Conservation (phyloP, 2,329 filamentous ascomycete genomes). For the Chrysosporium queenslandicum region DNA sequence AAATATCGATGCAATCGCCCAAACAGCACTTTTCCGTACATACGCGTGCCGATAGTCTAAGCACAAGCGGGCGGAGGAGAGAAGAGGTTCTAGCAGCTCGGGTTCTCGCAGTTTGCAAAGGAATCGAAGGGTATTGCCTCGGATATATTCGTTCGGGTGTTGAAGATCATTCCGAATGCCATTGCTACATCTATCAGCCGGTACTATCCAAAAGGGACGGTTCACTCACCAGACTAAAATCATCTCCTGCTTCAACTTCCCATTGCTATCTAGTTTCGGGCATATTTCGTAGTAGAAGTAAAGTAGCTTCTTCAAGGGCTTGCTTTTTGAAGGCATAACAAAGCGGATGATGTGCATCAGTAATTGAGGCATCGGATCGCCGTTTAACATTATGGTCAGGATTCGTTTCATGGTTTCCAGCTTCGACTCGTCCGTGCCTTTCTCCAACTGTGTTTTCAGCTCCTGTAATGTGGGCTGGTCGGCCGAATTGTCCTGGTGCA, state of each 20-base stretch:
- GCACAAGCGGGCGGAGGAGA: conserved; percentile 83
- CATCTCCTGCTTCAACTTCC: conserved; percentile 99
- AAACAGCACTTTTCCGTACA: conserved; percentile 95
- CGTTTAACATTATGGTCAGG: conserved; percentile 94
- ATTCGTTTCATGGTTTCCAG: conserved; percentile 94
- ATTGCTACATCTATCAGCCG: conserved; percentile 53
- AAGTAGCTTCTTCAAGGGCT: conserved; percentile 90
- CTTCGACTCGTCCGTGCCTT: conserved; percentile 86
- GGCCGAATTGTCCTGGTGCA: conserved; percentile 93
- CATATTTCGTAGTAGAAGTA: conserved; percentile 99
- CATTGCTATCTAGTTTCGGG: conserved; percentile 80
- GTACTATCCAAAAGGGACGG: not conserved
- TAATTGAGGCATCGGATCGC: conserved; percentile 85
- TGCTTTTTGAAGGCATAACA: conserved; percentile 97
- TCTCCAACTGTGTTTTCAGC: conserved; percentile 84
- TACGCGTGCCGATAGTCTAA: conserved; percentile 95
- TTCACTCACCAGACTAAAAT: conserved; percentile 80
- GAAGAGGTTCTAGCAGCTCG: conserved; percentile 88
- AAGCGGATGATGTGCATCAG: conserved; percentile 99
- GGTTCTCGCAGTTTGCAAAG: conserved; percentile 91
- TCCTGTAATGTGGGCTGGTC: conserved; percentile 86
- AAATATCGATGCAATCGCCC: conserved; percentile 85
- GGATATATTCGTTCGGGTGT: conserved; percentile 95
- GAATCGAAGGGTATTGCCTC: conserved; percentile 95
- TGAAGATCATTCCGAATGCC: conserved; percentile 96